Evolutionary conservation across 1,284 basidiomycete genomes (phyloP), one percentile per base, ranked within the genome.

Genomic region (Tilletia caries): DNA sequence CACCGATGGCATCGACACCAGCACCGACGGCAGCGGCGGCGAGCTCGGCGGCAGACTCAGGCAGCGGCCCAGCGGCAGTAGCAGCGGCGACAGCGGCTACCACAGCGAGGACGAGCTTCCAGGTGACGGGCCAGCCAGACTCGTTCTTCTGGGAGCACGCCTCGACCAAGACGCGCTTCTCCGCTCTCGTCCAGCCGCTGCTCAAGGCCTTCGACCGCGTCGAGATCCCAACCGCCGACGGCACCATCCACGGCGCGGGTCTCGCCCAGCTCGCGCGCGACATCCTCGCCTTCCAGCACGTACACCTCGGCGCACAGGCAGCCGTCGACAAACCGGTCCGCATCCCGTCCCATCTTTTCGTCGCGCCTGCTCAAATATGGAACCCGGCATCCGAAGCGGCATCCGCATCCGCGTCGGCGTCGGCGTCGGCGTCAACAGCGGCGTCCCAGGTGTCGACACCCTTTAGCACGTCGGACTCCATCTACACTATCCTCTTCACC

Each of bases 401-500:
- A 27, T 32, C 54, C 54, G 18, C 54, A 25, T 27, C 23, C 8
- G 15, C 54, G 29, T 8, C 48, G 15, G 37, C 48, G 10, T 15
- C 48, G 27, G n/a, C 54, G 27, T 32, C 54, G n/a, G 18, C 54
- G 8, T 27, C 23, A 32, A 10, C 54, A 60, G 48, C 48, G 15
- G 37, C 48, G 10, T 15, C 48, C 6, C 54, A 60, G 54, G 15
- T 60, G 10, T 18, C 54, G 12, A 60, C 23, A 32, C 54, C 54
- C 54, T 60, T 60, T 25, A 23, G 20, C 25, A 29, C 54, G 1
- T 25, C 54, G 32, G 54, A 60, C 27, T 72, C 79, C n/a, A 73
- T 81, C 12, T 70, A 64, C 46, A 60, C 71, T 44, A 72, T 81
- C 34, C 69, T 81, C 48, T 67, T 74, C 15, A 52, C 60, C 54